Evolutionary conservation across 2,329 filamentous ascomycete species (phyloP).

Genomic region (Chrysoporthe deuterocubensis): DNA sequence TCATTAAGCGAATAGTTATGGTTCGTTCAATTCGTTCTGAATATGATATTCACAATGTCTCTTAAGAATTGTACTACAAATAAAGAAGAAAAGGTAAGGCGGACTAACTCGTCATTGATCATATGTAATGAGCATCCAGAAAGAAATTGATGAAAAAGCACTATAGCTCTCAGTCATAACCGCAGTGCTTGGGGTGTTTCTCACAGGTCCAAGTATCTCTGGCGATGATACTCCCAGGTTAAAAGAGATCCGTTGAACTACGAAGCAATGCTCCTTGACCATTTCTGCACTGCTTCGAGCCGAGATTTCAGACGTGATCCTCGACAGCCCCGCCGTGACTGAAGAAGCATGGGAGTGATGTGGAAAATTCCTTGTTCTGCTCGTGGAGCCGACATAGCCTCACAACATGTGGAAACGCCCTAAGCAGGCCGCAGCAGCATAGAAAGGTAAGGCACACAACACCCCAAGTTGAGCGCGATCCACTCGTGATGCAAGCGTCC

Average conservation of each 20-base stretch:
- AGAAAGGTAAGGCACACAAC: neutral
- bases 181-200: neutral
- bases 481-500: neutral
- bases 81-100: no score
- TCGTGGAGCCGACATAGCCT: neutral
- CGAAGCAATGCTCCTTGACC: neutral
- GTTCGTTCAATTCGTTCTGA: neutral
- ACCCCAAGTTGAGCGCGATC: neutral
- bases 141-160: neutral
- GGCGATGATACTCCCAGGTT: neutral
- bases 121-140: no score
- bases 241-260: neutral
- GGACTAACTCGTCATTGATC: no score
- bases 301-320: neutral
- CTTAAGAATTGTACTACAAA: neutral
- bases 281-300: neutral
- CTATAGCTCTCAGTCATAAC: neutral
- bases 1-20: neutral
- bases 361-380: neutral
- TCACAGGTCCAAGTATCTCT: neutral
- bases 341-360: neutral
- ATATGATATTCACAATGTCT: neutral
- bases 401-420: neutral
- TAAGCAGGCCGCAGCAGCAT: neutral
- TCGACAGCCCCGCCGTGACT: neutral